These are phyloP conservation scores for Hypsizygus marmoreus DNA, from an alignment of 768 basidiomycete genomes.

Conservation along the genomic window DNA sequence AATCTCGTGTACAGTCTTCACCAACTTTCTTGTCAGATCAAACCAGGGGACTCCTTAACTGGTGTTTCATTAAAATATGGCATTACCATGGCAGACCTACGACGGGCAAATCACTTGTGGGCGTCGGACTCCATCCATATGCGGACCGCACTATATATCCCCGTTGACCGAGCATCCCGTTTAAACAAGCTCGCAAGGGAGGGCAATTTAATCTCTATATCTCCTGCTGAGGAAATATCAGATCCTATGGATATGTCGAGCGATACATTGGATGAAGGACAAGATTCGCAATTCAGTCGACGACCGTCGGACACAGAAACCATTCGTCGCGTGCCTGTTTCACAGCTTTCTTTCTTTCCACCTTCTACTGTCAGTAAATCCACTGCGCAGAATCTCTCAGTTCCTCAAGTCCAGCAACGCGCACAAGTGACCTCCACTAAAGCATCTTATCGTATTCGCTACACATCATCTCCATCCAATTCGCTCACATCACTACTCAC, in stretches of 20 bases:
- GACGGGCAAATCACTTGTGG: constrained; percentile 93
- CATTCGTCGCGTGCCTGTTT: constrained; percentile 49
- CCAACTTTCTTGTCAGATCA: constrained; percentile 48
- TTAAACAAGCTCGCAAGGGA: constrained; percentile 36
- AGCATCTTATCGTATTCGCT: constrained; percentile 22
- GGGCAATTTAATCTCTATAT: constrained; percentile 25
- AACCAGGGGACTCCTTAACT: constrained; percentile 75
- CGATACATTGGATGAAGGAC: constrained; percentile 8
- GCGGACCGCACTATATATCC: constrained; percentile 80
- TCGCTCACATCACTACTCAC: constrained; percentile 47
- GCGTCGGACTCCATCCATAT: constrained; percentile 89
- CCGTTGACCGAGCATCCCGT: constrained; percentile 59
- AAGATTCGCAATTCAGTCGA: constrained; percentile 8
- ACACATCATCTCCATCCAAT: constrained; percentile 31
- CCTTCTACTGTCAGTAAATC: constrained; percentile 34
- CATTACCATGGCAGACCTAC: constrained; percentile 78
- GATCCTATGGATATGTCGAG: constrained; percentile 19
- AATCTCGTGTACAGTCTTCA: constrained; percentile 1
- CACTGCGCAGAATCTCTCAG: constrained; percentile 10
- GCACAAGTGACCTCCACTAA: constrained; percentile 16
- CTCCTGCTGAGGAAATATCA: constrained; percentile 20
- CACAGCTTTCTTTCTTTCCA: constrained; percentile 58
- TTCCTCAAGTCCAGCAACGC: constrained; percentile 12
- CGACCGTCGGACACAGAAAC: constrained; percentile 23
- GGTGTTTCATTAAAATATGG: constrained; percentile 91